Base-by-base conservation (phyloP, 495 filamentous ascomycete genomes). In the Pyrenopolyporus hunteri region DNA sequence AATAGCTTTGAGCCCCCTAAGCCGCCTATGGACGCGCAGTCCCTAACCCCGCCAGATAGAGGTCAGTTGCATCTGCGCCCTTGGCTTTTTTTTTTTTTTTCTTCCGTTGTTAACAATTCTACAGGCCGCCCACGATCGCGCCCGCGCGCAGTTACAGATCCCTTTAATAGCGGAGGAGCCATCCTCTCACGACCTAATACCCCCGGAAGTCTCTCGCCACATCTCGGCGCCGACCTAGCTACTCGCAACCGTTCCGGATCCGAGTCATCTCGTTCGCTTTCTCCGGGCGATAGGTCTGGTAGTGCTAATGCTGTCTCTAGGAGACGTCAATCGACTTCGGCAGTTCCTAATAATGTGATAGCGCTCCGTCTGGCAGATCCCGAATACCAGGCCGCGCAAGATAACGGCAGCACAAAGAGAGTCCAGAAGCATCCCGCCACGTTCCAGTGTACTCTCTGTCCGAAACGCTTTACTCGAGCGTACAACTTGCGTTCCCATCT, bases 381-480 rank as follows among this genome's bases (percentile, higher is more conserved):
- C 1, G 86, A 89, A 17, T 89, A 92, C 52, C 90, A 89, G 46
- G 86, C 84, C n/a, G 83, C 84, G 6, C 73, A 75, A n/a, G 73
- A 83, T 26, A 76, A 77, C n/a, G 79, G 79, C 17, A 75, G 67
- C 9, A 73, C 82, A 3, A 93, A 89, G 65, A 89, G 94, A 6
- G 85, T 90, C 7, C 94, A 98, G 70, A 98, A 97, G 64, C 94
- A 98, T 69, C 94, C 94, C 1, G 91, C 91, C 3, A 96, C 90
- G 1, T 96, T 94, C 72, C 90, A 94, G 63, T 96, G 91, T 66
- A 87, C 73, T 8, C 79, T 95, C 4, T 96, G 91, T 57, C 91
- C 91, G 4, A 95, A 96, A 68, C 85, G 88, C 4, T 95, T 94
- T 63, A 95, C 91, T 1, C 84, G 91, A 39, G 91, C 91, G 3